A percentile compares a stretch with the other conserved stretches of the same genome.
phyloP scores from a whole-genome alignment of 2,329 filamentous ascomycete species.

The Aureobasidium sp. region DNA sequence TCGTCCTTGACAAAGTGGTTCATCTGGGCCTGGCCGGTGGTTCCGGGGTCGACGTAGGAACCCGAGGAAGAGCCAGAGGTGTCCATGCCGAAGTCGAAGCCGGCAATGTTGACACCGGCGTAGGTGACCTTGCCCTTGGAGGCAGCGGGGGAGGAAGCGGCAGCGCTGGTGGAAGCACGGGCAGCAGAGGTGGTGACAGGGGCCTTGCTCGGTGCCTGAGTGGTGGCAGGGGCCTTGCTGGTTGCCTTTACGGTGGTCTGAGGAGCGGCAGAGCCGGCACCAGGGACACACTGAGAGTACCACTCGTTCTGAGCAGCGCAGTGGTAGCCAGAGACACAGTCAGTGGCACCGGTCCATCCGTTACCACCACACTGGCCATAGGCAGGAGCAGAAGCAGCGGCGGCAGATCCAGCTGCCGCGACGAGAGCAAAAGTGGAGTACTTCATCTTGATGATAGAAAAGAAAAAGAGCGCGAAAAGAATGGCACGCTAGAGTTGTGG shows the following conservation, averaged over 20 bases:
- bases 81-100: slow-evolving; percentile 30
- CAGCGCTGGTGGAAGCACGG: background rate
- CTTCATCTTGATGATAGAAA: slow-evolving; percentile 22
- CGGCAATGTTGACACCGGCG: slow-evolving; percentile 28
- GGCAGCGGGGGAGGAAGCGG: background rate
- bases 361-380: slow-evolving; percentile 23
- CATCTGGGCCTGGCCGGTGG: slow-evolving; percentile 31
- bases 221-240: slow-evolving; percentile 16
- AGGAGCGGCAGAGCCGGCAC: slow-evolving; percentile 11
- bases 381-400: slow-evolving; percentile 17
- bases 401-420: slow-evolving; percentile 19
- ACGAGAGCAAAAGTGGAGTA: slow-evolving; percentile 21
- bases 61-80: slow-evolving; percentile 34
- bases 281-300: slow-evolving; percentile 29
- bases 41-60: slow-evolving; percentile 29
- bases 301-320: slow-evolving; percentile 26
- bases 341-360: slow-evolving; percentile 26
- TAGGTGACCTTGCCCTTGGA: slow-evolving; percentile 23
- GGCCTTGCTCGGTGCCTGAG: slow-evolving; percentile 12
- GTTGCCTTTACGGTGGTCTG: background rate
- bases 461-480: slow-evolving; percentile 16
- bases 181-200: slow-evolving; percentile 18
- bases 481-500: slow-evolving; percentile 12
- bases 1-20: slow-evolving; percentile 49
- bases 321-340: slow-evolving; percentile 27